phyloP scores from a whole-genome alignment of 768 basidiomycete genomes.

The Pholiota microspora region DNA sequence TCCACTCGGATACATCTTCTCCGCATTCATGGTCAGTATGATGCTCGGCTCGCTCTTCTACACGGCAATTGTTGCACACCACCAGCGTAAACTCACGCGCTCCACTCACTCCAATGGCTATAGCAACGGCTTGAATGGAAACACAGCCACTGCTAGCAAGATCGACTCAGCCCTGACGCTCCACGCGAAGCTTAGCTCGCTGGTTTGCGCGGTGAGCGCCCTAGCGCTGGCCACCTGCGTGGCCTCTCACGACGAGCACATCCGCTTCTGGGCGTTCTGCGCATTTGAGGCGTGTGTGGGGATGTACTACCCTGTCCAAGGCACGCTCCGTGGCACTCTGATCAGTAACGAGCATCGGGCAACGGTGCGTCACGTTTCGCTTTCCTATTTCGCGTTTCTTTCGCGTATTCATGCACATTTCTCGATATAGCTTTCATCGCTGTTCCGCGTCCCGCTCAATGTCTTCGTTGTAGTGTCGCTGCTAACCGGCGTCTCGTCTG shows the following conservation, averaged over 20 bases:
- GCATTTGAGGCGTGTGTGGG: constrained; percentile 76
- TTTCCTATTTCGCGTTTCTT: too few species aligned
- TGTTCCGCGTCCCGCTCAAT: constrained; percentile 77
- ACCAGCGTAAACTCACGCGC: constrained; percentile 11
- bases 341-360: constrained; percentile 74
- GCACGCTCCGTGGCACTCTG: constrained; percentile 65
- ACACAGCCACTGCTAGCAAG: constrained; percentile 1
- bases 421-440: constrained; percentile 51
- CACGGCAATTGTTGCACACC: constrained; percentile 45
- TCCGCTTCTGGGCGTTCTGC: constrained; percentile 73
- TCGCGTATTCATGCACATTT: not conserved
- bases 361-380: constrained; percentile 51
- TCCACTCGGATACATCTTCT: constrained; percentile 79
- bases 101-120: not conserved
- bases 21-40: constrained; percentile 80
- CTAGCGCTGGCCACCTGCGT: constrained; percentile 54
- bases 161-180: constrained; percentile 47
- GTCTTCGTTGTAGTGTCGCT: constrained; percentile 70
- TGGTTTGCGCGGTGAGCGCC: constrained; percentile 59
- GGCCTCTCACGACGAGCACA: constrained; percentile 37
- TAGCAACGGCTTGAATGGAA: not conserved
- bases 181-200: constrained; percentile 65
- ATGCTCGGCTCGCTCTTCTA: constrained; percentile 77
- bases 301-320: constrained; percentile 78
- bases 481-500: constrained; percentile 65